Percentiles rank a stretch among this genome's conserved stretches.
phyloP scores from a whole-genome alignment of 1,284 basidiomycete species.

The Apiotrichum laibachii region DNA sequence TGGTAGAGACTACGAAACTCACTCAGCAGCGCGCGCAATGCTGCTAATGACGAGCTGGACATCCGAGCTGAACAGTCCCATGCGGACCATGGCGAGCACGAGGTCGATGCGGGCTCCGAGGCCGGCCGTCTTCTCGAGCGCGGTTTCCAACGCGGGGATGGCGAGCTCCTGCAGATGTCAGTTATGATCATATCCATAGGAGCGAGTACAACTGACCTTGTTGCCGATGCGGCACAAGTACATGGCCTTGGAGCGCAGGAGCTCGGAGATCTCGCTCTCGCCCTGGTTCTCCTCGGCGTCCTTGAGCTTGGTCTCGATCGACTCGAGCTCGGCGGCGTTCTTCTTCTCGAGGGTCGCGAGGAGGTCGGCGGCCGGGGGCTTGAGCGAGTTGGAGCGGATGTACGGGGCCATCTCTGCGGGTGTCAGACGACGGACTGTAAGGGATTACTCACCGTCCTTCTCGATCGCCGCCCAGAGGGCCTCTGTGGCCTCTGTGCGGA shows the following conservation, averaged over 20 bases:
- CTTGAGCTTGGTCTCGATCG: slow-evolving; percentile 72
- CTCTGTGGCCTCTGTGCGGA: slow-evolving; percentile 66
- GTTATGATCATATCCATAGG: not conserved
- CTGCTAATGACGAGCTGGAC: slow-evolving; percentile 69
- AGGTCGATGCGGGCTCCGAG: slow-evolving; percentile 92
- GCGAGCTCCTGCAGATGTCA: slow-evolving; percentile 61
- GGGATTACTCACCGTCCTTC: slow-evolving; percentile 70
- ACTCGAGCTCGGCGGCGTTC: slow-evolving; percentile 72
- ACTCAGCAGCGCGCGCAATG: slow-evolving; percentile 80
- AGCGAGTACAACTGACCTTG: slow-evolving; percentile 59
- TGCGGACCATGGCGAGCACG: slow-evolving; percentile 78
- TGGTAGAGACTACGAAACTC: slow-evolving; percentile 34
- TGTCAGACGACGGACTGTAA: too few relatives aligned
- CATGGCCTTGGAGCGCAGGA: slow-evolving; percentile 77
- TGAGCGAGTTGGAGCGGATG: slow-evolving; percentile 49
- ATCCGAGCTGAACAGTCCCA: slow-evolving; percentile 89
- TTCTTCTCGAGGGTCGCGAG: slow-evolving; percentile 68
- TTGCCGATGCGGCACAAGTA: slow-evolving; percentile 89
- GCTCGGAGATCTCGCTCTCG: slow-evolving; percentile 88
- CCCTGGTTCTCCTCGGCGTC: slow-evolving; percentile 90
- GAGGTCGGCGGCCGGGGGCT: slow-evolving; percentile 58
- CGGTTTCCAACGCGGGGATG: slow-evolving; percentile 75
- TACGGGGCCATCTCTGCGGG: slow-evolving; percentile 77
- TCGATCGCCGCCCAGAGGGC: slow-evolving; percentile 73
- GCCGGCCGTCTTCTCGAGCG: slow-evolving; percentile 88